Evolutionary conservation across 2,329 filamentous ascomycete species (phyloP), one percentile per base, ranked within the genome.

Genomic region (Metarhizium brunneum): DNA sequence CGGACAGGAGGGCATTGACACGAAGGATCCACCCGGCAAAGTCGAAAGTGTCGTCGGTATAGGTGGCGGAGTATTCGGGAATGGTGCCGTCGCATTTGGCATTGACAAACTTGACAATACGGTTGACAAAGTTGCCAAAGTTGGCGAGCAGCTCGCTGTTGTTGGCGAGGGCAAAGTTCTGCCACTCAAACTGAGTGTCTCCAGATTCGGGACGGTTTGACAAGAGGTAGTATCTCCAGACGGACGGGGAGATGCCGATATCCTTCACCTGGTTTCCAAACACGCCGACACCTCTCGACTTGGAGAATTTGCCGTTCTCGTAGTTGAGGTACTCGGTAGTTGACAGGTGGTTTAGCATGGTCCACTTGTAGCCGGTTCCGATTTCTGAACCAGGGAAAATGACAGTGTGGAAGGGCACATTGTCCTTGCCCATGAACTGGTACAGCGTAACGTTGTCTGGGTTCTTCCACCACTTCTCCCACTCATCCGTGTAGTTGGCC

Each of bases 391-490:
- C 88, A 1, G 92, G 92, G 78, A 95, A 96, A 67, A 95, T 91
- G 65, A 96, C 88, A 48, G 87, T 88, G 74, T 96, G 91, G 63
- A 72, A 73, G 32, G 84, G 84, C 16, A 90, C 69, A 36, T 73
- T 73, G 64, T 76, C 71, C 66, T 96, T 96, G 73, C 92, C 92
- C 83, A 96, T 89, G 78, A 96, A 95, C 74, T 96, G 92, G 71
- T 94, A 96, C 13, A 96, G 81, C 66, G 87, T 82, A 50, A 96
- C 91, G 38, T 95, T 80, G 48, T 95, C 86, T 0, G 90, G 90
- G 69, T 95, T 87, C 67, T 87, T 85, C 92, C 92, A 96, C 92
- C 92, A 96, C 66, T 89, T 81, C 75, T 95, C 85, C 92, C 92
- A 96, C 59, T 95, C 80, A 54, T 82, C 77, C 5, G 91, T 96